phyloP scores from a whole-genome alignment of 345 rosid species.

The Eucalyptus sp. region DNA sequence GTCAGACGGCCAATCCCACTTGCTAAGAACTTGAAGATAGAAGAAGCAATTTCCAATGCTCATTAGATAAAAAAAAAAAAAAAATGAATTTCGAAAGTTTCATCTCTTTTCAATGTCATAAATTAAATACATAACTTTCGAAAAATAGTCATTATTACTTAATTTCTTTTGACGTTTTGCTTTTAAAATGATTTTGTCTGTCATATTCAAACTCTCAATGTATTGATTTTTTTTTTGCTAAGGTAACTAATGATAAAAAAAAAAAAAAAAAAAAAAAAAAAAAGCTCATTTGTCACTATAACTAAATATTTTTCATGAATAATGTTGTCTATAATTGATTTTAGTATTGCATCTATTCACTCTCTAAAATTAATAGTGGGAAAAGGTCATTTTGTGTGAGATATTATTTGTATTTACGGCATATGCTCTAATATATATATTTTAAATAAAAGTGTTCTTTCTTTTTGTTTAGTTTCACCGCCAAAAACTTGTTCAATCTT shows the following conservation, averaged over 20 bases:
- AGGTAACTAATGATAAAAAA: too few relatives aligned
- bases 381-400: background rate
- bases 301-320: too few relatives aligned
- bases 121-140: too few relatives aligned
- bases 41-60: background rate
- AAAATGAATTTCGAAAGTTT: too few relatives aligned
- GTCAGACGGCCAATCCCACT: background rate
- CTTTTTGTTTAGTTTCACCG: background rate
- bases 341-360: too few relatives aligned
- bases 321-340: too few relatives aligned
- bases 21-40: background rate
- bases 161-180: too few relatives aligned
- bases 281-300: too few relatives aligned
- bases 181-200: accelerated
- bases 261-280: accelerated
- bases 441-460: too few relatives aligned
- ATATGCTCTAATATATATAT: background rate
- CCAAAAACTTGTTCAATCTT: background rate
- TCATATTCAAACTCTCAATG: accelerated
- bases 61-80: background rate
- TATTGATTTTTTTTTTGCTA: too few relatives aligned
- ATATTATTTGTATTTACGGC: background rate
- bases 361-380: background rate
- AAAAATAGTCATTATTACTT: background rate
- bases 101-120: background rate